Percentiles rank a stretch among this genome's conserved stretches.
Evolutionary conservation across 2,329 filamentous ascomycete species (phyloP).

Genomic region (Fusarium sp.): DNA sequence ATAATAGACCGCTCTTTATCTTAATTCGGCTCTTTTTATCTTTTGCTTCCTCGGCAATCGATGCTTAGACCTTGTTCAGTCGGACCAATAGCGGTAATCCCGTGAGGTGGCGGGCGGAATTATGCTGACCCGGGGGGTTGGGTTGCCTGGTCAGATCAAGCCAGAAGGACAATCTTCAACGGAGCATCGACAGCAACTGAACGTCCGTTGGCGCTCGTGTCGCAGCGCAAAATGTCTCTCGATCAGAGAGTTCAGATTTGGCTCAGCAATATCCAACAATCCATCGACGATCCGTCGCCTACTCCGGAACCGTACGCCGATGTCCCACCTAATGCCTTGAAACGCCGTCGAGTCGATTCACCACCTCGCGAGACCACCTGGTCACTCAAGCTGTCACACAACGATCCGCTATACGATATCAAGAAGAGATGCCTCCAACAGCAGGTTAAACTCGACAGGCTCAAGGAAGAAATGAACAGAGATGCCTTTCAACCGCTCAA

Average conservation of each 20-base stretch:
- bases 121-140: neutral
- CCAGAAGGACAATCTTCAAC: neutral
- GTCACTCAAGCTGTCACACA: neutral
- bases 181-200: neutral
- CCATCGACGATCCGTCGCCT: neutral
- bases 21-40: neutral
- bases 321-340: neutral
- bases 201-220: neutral
- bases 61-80: neutral
- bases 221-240: neutral
- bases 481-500: neutral
- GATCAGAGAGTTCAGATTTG: neutral
- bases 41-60: neutral
- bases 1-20: neutral
- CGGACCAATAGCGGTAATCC: neutral
- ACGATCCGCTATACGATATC: accelerated
- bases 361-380: neutral
- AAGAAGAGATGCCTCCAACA: neutral
- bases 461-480: neutral
- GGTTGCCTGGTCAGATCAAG: neutral
- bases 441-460: too few species aligned
- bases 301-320: accelerated
- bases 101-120: neutral
- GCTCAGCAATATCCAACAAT: neutral
- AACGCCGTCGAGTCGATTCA: neutral